These are phyloP conservation scores for Penicillium tannophilum DNA, from an alignment of 495 filamentous ascomycete species.

Conservation along the genomic window DNA sequence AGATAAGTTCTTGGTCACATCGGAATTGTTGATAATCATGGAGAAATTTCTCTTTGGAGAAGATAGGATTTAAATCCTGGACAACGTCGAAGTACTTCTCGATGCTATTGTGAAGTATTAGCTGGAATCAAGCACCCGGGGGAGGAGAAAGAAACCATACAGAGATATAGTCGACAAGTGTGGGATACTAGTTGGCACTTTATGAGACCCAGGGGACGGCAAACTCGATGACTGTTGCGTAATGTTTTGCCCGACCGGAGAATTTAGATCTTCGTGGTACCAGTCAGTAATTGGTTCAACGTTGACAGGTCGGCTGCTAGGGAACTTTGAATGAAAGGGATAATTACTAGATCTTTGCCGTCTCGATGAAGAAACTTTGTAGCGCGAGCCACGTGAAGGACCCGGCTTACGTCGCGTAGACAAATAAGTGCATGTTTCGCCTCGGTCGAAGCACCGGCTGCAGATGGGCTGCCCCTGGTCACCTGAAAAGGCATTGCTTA, in stretches of 20 bases:
- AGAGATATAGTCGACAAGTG: not conserved
- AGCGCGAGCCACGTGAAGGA: conserved; percentile 15
- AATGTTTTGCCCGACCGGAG: not conserved
- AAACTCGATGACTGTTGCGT: not conserved
- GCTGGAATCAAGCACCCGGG: not conserved
- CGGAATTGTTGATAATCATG: conserved; percentile 18
- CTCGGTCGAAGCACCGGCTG: conserved; percentile 26
- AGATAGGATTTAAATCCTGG: conserved; percentile 32
- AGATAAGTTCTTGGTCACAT: conserved; percentile 22
- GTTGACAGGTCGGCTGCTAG: not conserved
- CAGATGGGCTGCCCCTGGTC: conserved; percentile 21
- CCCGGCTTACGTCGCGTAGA: conserved; percentile 14
- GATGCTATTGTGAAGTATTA: not conserved
- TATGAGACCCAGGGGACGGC: not conserved
- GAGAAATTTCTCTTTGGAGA: conserved; percentile 29
- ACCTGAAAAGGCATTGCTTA: conserved; percentile 14
- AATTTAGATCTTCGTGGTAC: not conserved
- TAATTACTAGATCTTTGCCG: not conserved
- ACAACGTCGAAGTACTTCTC: conserved; percentile 25
- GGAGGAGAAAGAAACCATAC: not conserved
- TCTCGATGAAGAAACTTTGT: not conserved
- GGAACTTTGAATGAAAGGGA: not conserved
- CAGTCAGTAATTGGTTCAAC: not conserved
- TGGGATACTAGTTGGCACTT: not conserved
- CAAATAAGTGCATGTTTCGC: conserved; percentile 20